These are phyloP conservation scores for Monosporascus sp. DNA, from an alignment of 2,329 filamentous ascomycete genomes.

Conservation along the genomic window DNA sequence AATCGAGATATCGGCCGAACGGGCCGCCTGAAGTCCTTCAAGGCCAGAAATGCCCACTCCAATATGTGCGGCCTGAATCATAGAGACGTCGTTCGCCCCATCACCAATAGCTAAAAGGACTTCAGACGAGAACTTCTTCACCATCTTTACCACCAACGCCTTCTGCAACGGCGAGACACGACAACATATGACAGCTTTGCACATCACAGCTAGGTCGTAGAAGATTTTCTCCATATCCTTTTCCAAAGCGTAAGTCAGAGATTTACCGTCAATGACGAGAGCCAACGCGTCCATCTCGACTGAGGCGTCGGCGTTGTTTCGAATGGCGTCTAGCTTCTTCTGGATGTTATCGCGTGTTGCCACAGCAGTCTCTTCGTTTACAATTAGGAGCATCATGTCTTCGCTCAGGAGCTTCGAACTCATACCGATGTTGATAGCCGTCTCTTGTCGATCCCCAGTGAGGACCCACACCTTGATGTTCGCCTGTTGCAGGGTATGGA, in stretches of 20 bases:
- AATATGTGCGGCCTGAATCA: constrained; percentile 98
- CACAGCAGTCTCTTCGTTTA: constrained; percentile 80
- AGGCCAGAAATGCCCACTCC: constrained; percentile 96
- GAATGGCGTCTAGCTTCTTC: constrained; percentile 90
- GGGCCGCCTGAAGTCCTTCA: constrained; percentile 92
- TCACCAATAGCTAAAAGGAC: constrained; percentile 95
- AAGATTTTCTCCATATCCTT: constrained; percentile 91
- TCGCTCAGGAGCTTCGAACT: constrained; percentile 97
- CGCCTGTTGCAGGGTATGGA: constrained; percentile 91
- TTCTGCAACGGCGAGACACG: constrained; percentile 97
- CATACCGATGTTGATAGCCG: constrained; percentile 99
- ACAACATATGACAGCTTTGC: constrained; percentile 98
- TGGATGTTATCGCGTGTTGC: constrained; percentile 83
- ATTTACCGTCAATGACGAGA: constrained; percentile 93
- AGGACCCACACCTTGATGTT: constrained; percentile 99
- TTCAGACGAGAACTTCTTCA: constrained; percentile 86
- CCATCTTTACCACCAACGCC: constrained; percentile 93
- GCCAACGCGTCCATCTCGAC: constrained; percentile 83
- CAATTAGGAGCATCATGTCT: constrained; percentile 95
- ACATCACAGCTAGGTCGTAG: constrained; percentile 87
- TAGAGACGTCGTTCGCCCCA: constrained; percentile 98
- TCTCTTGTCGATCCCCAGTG: constrained; percentile 96
- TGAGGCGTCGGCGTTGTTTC: constrained; percentile 70
- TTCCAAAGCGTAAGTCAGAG: constrained; percentile 86
- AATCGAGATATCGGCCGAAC: constrained; percentile 93